phyloP scores from a whole-genome alignment of 169 alveolate genomes.

The Plasmodium falciparum region DNA sequence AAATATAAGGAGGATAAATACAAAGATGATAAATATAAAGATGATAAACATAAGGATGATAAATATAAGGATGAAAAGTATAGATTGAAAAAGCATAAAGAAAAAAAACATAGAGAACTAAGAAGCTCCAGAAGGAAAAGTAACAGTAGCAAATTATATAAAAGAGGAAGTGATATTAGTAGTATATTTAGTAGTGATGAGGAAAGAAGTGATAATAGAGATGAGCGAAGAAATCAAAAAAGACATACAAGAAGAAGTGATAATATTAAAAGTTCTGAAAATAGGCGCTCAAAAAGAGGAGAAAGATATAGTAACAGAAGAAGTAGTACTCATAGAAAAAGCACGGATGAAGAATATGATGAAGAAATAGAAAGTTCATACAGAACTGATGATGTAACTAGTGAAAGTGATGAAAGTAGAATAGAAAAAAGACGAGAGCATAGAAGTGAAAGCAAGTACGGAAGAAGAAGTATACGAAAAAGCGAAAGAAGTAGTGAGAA shows the following conservation, averaged over 20 bases:
- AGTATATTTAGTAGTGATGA: neutral
- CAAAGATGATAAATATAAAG: neutral
- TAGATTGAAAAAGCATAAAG: neutral
- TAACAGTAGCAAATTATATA: neutral
- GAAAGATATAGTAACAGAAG: too few relatives aligned
- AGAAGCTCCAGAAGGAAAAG: neutral
- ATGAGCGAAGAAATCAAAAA: too few relatives aligned
- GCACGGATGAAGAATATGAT: too few relatives aligned
- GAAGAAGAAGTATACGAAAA: neutral
- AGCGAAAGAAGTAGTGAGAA: neutral
- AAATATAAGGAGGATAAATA: neutral
- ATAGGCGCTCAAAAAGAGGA: too few relatives aligned
- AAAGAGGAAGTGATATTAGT: neutral
- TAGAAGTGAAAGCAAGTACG: neutral
- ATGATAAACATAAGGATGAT: too few relatives aligned
- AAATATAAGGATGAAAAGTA: neutral
- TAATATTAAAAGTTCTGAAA: too few relatives aligned
- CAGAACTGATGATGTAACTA: too few relatives aligned
- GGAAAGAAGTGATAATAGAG: slow-evolving; percentile 5
- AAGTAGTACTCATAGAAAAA: too few relatives aligned
- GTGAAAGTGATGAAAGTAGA: neutral
- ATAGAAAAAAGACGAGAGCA: neutral
- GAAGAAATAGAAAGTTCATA: too few relatives aligned
- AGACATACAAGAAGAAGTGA: too few relatives aligned
- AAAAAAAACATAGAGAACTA: neutral